Evolutionary conservation across 2,329 filamentous ascomycete species (phyloP).

Genomic region (Fusarium sp.): DNA sequence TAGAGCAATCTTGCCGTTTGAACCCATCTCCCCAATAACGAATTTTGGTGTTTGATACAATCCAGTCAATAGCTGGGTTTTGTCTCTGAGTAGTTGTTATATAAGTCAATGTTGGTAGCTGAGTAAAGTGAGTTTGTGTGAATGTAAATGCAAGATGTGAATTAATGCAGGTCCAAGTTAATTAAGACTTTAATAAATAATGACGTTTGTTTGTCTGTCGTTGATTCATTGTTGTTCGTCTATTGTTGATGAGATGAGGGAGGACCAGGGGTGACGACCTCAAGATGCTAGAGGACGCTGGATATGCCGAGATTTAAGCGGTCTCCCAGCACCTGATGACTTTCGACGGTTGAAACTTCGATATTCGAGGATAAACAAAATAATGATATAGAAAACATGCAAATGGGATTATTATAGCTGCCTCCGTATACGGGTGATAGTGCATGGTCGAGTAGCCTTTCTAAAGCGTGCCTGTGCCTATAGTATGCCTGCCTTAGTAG

Average conservation of each 20-base stretch:
- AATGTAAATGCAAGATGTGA: background rate
- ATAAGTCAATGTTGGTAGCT: conserved; percentile 3
- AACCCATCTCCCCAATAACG: conserved; percentile 40
- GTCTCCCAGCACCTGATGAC: background rate
- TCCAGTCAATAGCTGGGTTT: background rate
- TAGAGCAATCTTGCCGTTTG: conserved; percentile 47
- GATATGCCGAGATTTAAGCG: conserved; percentile 34
- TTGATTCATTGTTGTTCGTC: conserved; percentile 1
- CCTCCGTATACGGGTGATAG: too few relatives aligned
- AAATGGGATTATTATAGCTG: too few relatives aligned
- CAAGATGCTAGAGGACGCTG: background rate
- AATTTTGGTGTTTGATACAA: background rate
- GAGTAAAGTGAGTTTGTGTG: background rate
- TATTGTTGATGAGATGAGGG: conserved; percentile 36
- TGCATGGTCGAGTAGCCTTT: too few relatives aligned
- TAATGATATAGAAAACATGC: too few relatives aligned
- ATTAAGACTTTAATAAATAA: background rate
- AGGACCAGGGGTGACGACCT: conserved; percentile 18
- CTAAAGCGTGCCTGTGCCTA: too few relatives aligned
- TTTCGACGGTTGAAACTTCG: background rate
- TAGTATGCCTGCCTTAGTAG: too few relatives aligned
- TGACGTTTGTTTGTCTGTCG: conserved; percentile 1
- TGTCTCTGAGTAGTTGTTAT: background rate
- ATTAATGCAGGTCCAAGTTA: background rate
- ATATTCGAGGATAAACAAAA: background rate